Evolutionary conservation across 2,329 filamentous ascomycete species (phyloP), one percentile per base, ranked within the genome.

Genomic region (Beauveria asiatica): DNA sequence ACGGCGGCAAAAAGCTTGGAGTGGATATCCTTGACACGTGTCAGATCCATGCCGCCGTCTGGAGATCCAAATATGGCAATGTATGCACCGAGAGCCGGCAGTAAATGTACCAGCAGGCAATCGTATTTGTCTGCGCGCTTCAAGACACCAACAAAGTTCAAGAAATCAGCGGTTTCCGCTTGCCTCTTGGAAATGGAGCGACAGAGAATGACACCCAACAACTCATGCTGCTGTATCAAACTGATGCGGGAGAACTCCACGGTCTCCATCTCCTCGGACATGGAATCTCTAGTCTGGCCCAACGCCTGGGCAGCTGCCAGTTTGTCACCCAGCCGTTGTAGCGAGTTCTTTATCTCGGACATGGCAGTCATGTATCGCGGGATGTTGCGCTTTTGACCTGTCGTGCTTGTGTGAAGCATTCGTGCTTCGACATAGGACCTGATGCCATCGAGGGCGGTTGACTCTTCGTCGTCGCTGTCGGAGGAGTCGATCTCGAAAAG

Each of bases 171-270:
- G 5, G 83, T 75, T 49, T 82, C 83, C 2, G 86, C 87, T 66
- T 89, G 87, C 58, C 86, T 84, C 64, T 85, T 87, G 67, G 92
- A 90, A 63, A 96, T 83, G 59, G 94, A 83, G 62, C 89, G 86
- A 63, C 85, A 86, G 56, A 95, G 76, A 57, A 96, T 88, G n/a
- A 91, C 82, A 13, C 88, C 87, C 17, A 99, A 78, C 17, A 89
- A 84, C 70, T 99, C 93, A 70, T 99, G 95, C 72, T 99, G 93
- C 68, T 90, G 87, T 23, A 88, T 84, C 56, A 99, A 80, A 68
- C 90, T 95, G 65, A 84, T 78, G 49, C 88, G 85, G 67, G 96
- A 90, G 67, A 90, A 89, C 66, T 92, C 87, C 63, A 96, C 82
- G 3, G 87, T 88, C 69, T 96, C 90, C 65, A 87, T 80, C 60